Evolutionary conservation across 176 grass and related monocot species (phyloP).

Genomic region (Poa annua): DNA sequence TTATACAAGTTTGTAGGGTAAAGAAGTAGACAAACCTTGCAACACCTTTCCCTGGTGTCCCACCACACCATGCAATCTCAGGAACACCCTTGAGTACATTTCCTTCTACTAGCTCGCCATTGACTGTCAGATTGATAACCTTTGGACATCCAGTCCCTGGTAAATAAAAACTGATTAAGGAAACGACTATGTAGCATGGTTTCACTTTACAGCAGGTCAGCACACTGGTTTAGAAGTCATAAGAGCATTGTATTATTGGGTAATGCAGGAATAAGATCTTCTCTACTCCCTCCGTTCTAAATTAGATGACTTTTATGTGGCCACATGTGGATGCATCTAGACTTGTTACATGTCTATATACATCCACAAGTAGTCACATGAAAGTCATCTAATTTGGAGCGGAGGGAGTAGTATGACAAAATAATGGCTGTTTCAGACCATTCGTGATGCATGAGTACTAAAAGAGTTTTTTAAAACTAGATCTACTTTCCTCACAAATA

Average conservation of each 20-base stretch:
- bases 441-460: conserved; percentile 14
- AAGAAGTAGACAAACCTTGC: conserved; percentile 65
- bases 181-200: conserved; percentile 19
- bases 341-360: too few relatives aligned
- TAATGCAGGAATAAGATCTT: conserved; percentile 15
- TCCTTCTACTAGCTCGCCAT: conserved; percentile 92
- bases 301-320: too few relatives aligned
- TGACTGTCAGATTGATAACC: conserved; percentile 72
- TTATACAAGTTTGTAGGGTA: conserved; percentile 24
- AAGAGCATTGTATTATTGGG: conserved; percentile 21
- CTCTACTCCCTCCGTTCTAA: background rate
- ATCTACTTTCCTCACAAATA: background rate
- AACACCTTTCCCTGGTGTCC: conserved; percentile 76
- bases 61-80: conserved; percentile 97
- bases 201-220: background rate
- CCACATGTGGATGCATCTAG: too few relatives aligned
- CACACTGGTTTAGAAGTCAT: conserved; percentile 12
- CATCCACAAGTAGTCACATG: too few relatives aligned
- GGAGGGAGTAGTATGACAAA: background rate
- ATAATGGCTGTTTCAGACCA: conserved; percentile 12
- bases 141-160: conserved; percentile 95
- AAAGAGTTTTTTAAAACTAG: background rate
- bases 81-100: conserved; percentile 76
- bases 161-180: conserved; percentile 44
- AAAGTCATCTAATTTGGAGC: too few relatives aligned